A percentile compares a stretch with the other conserved stretches of the same genome.
Conservation (phyloP, 495 filamentous ascomycete species). For the Aspergillus affinis region DNA sequence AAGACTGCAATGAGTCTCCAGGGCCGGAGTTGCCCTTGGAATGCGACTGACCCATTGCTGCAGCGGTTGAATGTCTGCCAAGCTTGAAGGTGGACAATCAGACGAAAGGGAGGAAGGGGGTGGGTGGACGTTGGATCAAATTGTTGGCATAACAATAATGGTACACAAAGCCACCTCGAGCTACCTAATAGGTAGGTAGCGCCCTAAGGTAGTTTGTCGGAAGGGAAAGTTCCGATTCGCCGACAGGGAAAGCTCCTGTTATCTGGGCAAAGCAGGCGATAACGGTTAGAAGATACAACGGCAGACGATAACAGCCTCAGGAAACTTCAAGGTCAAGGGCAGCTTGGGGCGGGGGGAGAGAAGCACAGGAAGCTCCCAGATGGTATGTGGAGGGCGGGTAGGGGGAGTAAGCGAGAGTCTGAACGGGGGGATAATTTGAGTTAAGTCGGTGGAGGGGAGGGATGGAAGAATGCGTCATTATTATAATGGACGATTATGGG, state of each 20-base stretch:
- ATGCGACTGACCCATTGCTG: constrained; percentile 84
- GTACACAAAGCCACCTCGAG: constrained; percentile 17
- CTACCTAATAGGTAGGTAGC: constrained; percentile 23
- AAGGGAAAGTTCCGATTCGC: constrained; percentile 29
- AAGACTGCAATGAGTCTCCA: constrained; percentile 66
- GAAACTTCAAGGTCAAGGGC: not conserved
- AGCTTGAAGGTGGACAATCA: constrained; percentile 29
- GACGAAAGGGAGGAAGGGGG: not conserved
- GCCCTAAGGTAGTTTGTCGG: constrained; percentile 22
- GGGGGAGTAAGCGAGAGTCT: constrained; percentile 6
- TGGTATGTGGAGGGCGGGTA: constrained; percentile 5
- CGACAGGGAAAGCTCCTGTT: constrained; percentile 13
- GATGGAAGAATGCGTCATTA: constrained; percentile 43
- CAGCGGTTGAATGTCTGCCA: constrained; percentile 38
- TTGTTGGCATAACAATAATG: constrained; percentile 16
- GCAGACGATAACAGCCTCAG: not conserved
- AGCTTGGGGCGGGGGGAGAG: not conserved
- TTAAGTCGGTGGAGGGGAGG: constrained; percentile 18
- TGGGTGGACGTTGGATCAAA: not conserved
- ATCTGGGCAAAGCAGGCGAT: constrained; percentile 1
- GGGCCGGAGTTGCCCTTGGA: constrained; percentile 70
- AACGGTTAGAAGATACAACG: constrained; percentile 16
- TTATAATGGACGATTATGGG: constrained; percentile 4
- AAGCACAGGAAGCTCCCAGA: not conserved
- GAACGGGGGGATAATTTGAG: constrained; percentile 20